Conservation (phyloP, 768 basidiomycete species). For the Mycena galopus region DNA sequence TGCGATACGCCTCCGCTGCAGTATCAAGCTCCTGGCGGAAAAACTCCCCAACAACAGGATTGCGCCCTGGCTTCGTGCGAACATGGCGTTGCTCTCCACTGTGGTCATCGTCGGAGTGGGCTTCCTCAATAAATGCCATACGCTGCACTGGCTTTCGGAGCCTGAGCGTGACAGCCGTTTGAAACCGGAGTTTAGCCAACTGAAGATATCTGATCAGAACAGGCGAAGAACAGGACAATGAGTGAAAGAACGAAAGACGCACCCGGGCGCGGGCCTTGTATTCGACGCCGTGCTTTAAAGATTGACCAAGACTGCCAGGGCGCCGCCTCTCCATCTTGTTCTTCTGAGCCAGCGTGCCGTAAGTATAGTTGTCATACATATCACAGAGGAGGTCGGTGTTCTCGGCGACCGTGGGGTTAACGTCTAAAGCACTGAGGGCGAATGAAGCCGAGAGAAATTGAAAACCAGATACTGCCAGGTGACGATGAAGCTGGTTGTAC, state of each 20-base stretch:
- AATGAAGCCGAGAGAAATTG: constrained; percentile 3
- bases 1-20: constrained; percentile 2
- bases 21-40: constrained; percentile 15
- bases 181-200: background rate
- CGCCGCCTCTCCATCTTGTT: constrained; percentile 13
- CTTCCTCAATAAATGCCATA: constrained; percentile 8
- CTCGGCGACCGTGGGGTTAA: background rate
- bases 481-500: constrained; percentile 24
- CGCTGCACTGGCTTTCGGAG: constrained; percentile 20
- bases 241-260: background rate
- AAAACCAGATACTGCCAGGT: constrained; percentile 2
- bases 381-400: constrained; percentile 9
- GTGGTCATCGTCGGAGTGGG: constrained; percentile 25
- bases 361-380: too few relatives aligned
- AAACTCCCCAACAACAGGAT: constrained; percentile 3
- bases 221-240: too few relatives aligned
- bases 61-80: constrained; percentile 20
- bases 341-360: too few relatives aligned
- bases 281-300: background rate
- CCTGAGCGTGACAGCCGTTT: background rate
- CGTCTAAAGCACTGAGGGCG: background rate
- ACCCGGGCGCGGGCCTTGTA: constrained; percentile 21
- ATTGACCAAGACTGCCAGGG: constrained; percentile 16
- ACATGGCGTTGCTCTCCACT: background rate
- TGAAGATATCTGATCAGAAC: background rate